Percentiles rank a stretch among this genome's conserved stretches.
These are phyloP conservation scores for Botrytis galanthina DNA, from an alignment of 2,329 filamentous ascomycete genomes.

Conservation along the genomic window DNA sequence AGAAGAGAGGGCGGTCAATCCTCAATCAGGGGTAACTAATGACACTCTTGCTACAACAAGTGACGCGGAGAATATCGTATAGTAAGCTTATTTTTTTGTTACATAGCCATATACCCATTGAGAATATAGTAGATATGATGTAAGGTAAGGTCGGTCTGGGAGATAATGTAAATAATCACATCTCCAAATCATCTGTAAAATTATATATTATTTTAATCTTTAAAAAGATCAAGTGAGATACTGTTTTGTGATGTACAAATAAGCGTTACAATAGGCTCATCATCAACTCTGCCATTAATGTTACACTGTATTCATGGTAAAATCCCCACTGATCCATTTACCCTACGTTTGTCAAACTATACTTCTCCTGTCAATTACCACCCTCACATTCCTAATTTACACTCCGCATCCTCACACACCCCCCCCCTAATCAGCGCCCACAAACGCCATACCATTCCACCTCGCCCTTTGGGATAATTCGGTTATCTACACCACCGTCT, in stretches of 20 bases:
- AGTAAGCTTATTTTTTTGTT: background rate
- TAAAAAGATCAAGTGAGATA: background rate
- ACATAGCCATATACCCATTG: background rate
- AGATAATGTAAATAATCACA: background rate
- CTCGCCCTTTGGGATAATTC: accelerated
- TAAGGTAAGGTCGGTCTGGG: no score
- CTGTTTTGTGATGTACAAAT: background rate
- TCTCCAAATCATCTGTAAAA: background rate
- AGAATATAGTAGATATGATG: background rate
- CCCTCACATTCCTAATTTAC: background rate
- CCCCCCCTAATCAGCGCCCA: background rate
- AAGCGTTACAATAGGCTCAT: background rate
- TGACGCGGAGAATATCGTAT: background rate
- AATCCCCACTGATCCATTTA: background rate
- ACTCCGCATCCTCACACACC: no score
- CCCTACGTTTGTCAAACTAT: background rate
- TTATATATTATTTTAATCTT: background rate
- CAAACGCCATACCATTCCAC: background rate
- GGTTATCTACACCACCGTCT: background rate
- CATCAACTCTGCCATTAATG: background rate
- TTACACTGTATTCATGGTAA: background rate
- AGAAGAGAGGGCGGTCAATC: slow-evolving; percentile 30
- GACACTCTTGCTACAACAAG: background rate
- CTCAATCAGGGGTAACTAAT: background rate
- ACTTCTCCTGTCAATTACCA: no score